phyloP scores from a whole-genome alignment of 768 basidiomycete species.

The Russula olivacea region DNA sequence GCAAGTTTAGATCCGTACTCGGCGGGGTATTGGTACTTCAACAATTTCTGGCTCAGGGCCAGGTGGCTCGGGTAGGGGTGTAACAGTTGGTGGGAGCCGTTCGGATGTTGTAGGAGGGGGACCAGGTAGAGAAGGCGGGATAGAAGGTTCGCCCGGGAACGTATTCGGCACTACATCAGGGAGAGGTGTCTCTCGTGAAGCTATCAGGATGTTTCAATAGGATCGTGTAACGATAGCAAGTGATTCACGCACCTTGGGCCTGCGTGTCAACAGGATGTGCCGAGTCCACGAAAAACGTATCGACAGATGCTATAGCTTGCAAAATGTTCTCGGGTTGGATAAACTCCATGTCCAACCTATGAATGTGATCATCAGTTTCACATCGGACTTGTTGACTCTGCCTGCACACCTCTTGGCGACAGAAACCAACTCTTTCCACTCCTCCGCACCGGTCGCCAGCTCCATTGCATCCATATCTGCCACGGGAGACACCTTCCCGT shows the following conservation, averaged over 20 bases:
- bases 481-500: constrained; percentile 41
- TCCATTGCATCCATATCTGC: constrained; percentile 44
- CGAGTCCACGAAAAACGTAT: constrained; percentile 35
- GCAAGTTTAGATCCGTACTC: neutral
- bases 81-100: neutral
- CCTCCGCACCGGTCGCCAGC: constrained; percentile 46
- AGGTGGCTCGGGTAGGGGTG: neutral
- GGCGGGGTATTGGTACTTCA: neutral
- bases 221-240: neutral
- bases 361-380: neutral
- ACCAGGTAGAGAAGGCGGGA: constrained; percentile 28
- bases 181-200: constrained; percentile 34
- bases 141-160: constrained; percentile 45
- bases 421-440: constrained; percentile 47
- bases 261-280: constrained; percentile 31
- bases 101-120: neutral
- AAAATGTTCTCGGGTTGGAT: constrained; percentile 44
- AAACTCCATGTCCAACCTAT: constrained; percentile 41
- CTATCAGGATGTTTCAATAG: neutral
- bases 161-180: constrained; percentile 51
- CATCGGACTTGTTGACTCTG: neutral
- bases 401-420: constrained; percentile 46
- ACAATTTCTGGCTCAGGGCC: neutral
- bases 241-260: constrained; percentile 10
- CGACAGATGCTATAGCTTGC: constrained; percentile 41